A percentile compares a stretch with the other conserved stretches of the same genome.
These are phyloP conservation scores for Sarocladiaceae sp. DNA, from an alignment of 2,329 filamentous ascomycete genomes.

Conservation along the genomic window DNA sequence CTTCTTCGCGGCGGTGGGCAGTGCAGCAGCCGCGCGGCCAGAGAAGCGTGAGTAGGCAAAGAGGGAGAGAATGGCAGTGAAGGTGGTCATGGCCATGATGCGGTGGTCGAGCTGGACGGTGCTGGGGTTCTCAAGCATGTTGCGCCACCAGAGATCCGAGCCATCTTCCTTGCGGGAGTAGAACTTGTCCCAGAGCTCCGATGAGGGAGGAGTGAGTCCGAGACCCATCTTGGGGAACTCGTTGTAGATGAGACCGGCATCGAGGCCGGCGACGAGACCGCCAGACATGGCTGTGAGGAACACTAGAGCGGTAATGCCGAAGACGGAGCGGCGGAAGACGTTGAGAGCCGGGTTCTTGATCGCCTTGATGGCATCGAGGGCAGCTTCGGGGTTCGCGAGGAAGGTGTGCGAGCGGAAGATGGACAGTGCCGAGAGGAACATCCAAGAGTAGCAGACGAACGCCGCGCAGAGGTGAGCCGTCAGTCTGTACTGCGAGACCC, in stretches of 20 bases:
- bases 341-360: conserved; percentile 63
- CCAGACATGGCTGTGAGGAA: conserved; percentile 92
- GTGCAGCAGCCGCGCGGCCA: conserved; percentile 46
- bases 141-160: conserved; percentile 90
- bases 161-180: conserved; percentile 74
- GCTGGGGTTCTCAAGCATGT: conserved; percentile 94
- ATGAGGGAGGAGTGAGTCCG: conserved; percentile 71
- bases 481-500: conserved; percentile 90
- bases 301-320: conserved; percentile 65
- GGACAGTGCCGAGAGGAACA: conserved; percentile 82
- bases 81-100: conserved; percentile 83
- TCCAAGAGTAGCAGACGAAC: conserved; percentile 88
- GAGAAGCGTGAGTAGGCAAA: conserved; percentile 74
- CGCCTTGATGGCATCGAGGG: conserved; percentile 51
- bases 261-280: conserved; percentile 86
- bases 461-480: conserved; percentile 85
- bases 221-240: conserved; percentile 95
- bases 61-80: conserved; percentile 70
- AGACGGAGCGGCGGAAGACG: conserved; percentile 66
- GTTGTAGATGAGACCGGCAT: conserved; percentile 97
- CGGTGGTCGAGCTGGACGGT: conserved; percentile 95
- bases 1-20: conserved; percentile 59
- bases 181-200: conserved; percentile 78
- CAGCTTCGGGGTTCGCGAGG: conserved; percentile 58
- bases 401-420: conserved; percentile 74